These are phyloP conservation scores for Helicocarpus griseus DNA, from an alignment of 2,329 filamentous ascomycete genomes.

Conservation along the genomic window DNA sequence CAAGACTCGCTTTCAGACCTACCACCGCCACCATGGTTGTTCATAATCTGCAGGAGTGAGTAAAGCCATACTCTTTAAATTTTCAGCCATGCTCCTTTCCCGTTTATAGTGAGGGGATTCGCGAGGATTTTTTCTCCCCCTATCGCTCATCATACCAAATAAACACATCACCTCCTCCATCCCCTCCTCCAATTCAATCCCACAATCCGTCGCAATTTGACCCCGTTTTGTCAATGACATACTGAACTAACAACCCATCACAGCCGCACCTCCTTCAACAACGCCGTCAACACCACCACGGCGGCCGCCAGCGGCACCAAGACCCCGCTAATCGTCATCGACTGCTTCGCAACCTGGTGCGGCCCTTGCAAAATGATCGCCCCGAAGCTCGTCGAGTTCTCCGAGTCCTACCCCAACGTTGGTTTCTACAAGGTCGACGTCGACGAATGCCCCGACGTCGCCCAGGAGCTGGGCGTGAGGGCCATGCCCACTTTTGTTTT, in stretches of 20 bases:
- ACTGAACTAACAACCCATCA: slow-evolving; percentile 12
- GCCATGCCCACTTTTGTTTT: slow-evolving; percentile 37
- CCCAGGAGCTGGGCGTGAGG: slow-evolving; percentile 40
- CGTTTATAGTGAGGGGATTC: no score
- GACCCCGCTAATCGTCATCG: slow-evolving; percentile 40
- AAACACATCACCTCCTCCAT: neutral
- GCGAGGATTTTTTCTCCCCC: no score
- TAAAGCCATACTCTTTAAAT: slow-evolving; percentile 10
- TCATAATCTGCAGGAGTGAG: slow-evolving; percentile 33
- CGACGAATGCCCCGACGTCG: slow-evolving; percentile 42
- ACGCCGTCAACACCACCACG: slow-evolving; percentile 35
- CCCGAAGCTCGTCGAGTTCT: slow-evolving; percentile 43
- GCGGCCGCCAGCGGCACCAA: slow-evolving; percentile 44
- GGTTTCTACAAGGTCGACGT: slow-evolving; percentile 48
- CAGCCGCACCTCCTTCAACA: slow-evolving; percentile 29
- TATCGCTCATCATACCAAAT: neutral
- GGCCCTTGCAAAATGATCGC: slow-evolving; percentile 48
- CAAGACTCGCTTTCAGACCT: slow-evolving; percentile 32
- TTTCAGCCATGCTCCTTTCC: neutral
- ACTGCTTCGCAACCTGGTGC: slow-evolving; percentile 49
- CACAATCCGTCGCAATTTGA: neutral
- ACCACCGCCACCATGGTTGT: slow-evolving; percentile 38
- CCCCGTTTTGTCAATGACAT: no score
- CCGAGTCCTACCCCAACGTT: slow-evolving; percentile 40
- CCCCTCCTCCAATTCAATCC: neutral